phyloP scores from a whole-genome alignment of 352 stramenopile species.

The Globisporangium mamillatum region DNA sequence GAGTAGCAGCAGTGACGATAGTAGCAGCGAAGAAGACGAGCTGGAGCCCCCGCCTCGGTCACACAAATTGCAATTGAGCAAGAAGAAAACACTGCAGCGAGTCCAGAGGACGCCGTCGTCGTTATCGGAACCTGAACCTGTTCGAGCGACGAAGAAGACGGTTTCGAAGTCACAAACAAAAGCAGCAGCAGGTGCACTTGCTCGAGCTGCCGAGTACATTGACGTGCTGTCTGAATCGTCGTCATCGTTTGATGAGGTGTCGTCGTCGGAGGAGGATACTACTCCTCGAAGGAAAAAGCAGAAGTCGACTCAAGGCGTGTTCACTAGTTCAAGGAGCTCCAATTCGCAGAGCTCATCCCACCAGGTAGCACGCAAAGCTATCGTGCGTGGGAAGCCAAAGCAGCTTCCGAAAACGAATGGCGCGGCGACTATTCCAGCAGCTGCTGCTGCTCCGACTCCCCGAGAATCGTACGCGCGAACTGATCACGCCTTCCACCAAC shows the following conservation, averaged over 20 bases:
- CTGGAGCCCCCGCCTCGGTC: neutral
- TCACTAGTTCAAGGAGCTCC: neutral
- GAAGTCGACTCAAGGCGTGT: neutral
- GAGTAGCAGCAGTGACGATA: neutral
- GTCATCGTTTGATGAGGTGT: neutral
- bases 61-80: neutral
- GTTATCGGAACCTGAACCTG: neutral
- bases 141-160: neutral
- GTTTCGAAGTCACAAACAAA: conserved; percentile 3
- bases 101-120: neutral
- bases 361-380: conserved; percentile 1
- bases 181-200: neutral
- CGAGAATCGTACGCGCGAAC: conserved; percentile 4
- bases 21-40: neutral
- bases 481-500: conserved; percentile 1
- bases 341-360: neutral
- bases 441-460: neutral
- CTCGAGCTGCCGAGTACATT: neutral
- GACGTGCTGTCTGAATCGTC: conserved; percentile 15
- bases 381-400: neutral
- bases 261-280: neutral
- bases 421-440: neutral
- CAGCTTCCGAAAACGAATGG: neutral
- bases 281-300: conserved; percentile 4
- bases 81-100: neutral